These are phyloP conservation scores for Wallemia mellicola DNA, from an alignment of 1,284 basidiomycete genomes.

Conservation along the genomic window DNA sequence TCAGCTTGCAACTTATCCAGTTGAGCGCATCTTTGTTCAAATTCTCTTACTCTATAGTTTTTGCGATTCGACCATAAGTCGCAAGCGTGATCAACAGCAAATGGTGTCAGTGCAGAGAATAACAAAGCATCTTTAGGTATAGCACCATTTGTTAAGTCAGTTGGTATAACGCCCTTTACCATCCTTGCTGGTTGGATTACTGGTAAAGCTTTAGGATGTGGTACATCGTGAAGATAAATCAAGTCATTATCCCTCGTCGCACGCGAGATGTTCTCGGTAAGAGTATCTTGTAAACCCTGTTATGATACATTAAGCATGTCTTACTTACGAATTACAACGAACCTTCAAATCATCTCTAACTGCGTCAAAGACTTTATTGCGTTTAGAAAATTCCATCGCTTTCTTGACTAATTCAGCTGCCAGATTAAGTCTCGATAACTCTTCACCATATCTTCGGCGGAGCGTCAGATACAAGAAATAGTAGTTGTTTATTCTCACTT, in stretches of 20 bases:
- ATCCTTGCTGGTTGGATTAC: slow-evolving; percentile 36
- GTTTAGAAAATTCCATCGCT: slow-evolving; percentile 37
- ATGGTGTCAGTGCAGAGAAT: slow-evolving; percentile 49
- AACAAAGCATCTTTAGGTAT: slow-evolving; percentile 23
- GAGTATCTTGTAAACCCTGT: slow-evolving; percentile 29
- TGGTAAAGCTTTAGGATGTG: slow-evolving; percentile 35
- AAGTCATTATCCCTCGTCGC: slow-evolving; percentile 81
- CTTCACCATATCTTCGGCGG: slow-evolving; percentile 55
- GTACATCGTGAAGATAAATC: slow-evolving; percentile 75
- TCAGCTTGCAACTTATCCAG: slow-evolving; percentile 32
- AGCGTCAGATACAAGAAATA: neutral
- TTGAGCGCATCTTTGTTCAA: slow-evolving; percentile 31
- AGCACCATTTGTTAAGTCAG: slow-evolving; percentile 26
- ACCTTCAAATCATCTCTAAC: slow-evolving; percentile 54
- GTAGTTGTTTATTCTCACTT: neutral
- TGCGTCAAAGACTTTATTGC: slow-evolving; percentile 26
- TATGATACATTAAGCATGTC: no score
- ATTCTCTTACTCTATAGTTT: slow-evolving; percentile 34
- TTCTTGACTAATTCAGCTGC: slow-evolving; percentile 39
- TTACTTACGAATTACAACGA: slow-evolving; percentile 5
- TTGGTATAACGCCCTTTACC: slow-evolving; percentile 30
- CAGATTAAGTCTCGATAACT: slow-evolving; percentile 40
- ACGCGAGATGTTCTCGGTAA: slow-evolving; percentile 23
- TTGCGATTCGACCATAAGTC: slow-evolving; percentile 70
- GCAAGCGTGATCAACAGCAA: slow-evolving; percentile 66